phyloP scores from a whole-genome alignment of 345 rosid genomes.

The Citrus trifoliata region DNA sequence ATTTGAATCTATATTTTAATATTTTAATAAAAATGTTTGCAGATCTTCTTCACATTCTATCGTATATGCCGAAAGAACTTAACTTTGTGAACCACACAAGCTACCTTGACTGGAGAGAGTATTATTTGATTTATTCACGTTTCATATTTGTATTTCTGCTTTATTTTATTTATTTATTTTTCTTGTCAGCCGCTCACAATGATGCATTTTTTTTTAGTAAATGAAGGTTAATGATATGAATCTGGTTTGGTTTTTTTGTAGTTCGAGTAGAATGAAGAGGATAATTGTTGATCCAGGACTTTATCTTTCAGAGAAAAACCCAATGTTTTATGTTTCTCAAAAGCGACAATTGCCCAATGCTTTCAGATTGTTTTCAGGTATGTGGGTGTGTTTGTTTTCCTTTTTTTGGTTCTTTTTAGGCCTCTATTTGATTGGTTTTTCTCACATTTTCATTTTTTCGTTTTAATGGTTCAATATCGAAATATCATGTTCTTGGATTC shows the following conservation, averaged over 20 bases:
- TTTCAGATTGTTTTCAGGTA: conserved; percentile 78
- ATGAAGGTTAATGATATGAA: neutral
- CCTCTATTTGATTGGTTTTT: neutral
- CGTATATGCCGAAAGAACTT: conserved; percentile 74
- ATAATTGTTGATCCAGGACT: conserved; percentile 96
- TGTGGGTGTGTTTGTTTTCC: conserved; percentile 6
- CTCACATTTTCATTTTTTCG: neutral
- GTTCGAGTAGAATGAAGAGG: conserved; percentile 80
- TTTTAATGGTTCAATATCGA: neutral
- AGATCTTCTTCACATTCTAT: conserved; percentile 94
- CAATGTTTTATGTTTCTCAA: conserved; percentile 78
- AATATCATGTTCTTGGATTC: neutral
- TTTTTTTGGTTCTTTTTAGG: neutral
- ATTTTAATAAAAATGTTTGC: conserved; percentile 24
- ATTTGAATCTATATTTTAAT: neutral
- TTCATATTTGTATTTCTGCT: neutral
- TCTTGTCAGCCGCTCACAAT: neutral
- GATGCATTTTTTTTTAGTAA: neutral
- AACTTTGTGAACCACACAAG: conserved; percentile 80
- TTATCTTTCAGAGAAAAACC: conserved; percentile 63
- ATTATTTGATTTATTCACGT: conserved; percentile 24
- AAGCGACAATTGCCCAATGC: conserved; percentile 79
- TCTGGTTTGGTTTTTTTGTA: conserved; percentile 26
- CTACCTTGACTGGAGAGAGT: conserved; percentile 98
- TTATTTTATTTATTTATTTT: neutral